Evolutionary conservation across 495 filamentous ascomycete species (phyloP), one percentile per base, ranked within the genome.

Genomic region (Penicillium taxi): DNA sequence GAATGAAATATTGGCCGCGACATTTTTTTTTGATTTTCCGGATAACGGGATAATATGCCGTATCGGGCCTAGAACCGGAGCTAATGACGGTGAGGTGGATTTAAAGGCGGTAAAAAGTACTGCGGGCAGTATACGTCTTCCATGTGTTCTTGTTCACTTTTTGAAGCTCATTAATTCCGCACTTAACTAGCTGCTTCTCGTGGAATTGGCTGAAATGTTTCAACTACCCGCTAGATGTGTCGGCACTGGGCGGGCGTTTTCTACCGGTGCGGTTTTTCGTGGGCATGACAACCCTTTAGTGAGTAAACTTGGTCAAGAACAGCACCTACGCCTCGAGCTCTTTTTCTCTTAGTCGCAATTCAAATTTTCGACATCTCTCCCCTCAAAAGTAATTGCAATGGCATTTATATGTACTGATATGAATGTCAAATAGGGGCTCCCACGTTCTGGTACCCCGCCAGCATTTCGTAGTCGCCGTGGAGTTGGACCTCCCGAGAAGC

Each of bases 251-350:
- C 55, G 61, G 33, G 23, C 80, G 25, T 80, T 94, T 43, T 85
- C 84, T 8, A 78, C 84, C 9, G 77, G 79, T 0, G 48, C 77
- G 16, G 60, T 74, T 31, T 43, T 50, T 11, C 67, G 88, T 5
- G 68, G 64, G n/a, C 90, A 96, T 83, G 89, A 95, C 33, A 96
- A 95, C 51, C 90, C 90, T 1, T 59, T 95, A 56, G 90, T 94
- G 65, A 51, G 59, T 49, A 23, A 28, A 27, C 26, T 26, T 18
- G 30, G 16, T 23, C 26, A 16, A 5, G 6, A 21, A 30, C 23
- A n/a, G 17, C 16, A 12, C 30, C 8, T 35, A 14, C 19, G 5
- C 18, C n/a, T n/a, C 2, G 3, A 19, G n/a, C n/a, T 36, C 2
- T 15, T 2, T 36, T 16, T 26, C 4, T 23, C 9, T 3, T 2